Percentiles rank a stretch among this genome's conserved stretches.
phyloP scores from a whole-genome alignment of 768 basidiomycete species.

The Clitopilus hobsonii region DNA sequence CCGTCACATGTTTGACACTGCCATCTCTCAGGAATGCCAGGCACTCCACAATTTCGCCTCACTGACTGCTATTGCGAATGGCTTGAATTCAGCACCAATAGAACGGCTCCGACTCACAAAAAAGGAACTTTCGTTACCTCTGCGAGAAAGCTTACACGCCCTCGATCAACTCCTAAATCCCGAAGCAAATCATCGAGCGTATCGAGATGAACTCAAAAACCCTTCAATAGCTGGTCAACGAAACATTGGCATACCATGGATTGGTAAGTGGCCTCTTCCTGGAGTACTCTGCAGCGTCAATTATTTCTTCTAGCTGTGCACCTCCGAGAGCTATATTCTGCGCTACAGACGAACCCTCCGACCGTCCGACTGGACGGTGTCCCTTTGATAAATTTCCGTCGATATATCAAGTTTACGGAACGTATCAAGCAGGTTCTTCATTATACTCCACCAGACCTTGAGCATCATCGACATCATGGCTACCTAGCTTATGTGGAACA shows the following conservation, averaged over 20 bases:
- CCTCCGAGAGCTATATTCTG: conserved; percentile 27
- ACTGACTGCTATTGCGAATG: conserved; percentile 35
- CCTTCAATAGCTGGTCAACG: conserved; percentile 14
- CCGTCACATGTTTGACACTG: no score
- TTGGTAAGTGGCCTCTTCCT: conserved; percentile 22
- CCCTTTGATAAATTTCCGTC: conserved; percentile 37
- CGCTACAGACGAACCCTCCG: conserved; percentile 25
- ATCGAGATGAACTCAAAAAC: conserved; percentile 28
- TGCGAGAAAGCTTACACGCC: conserved; percentile 24
- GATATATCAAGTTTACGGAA: conserved; percentile 32
- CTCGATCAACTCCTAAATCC: conserved; percentile 30
- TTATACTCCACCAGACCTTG: conserved; percentile 28
- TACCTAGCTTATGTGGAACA: conserved; percentile 37
- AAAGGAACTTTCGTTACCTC: conserved; percentile 20
- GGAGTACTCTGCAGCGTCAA: not conserved
- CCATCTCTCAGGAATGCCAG: conserved; percentile 33
- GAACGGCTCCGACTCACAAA: conserved; percentile 30
- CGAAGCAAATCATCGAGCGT: conserved; percentile 28
- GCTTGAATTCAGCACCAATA: conserved; percentile 34
- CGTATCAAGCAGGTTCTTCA: conserved; percentile 27
- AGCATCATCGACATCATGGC: conserved; percentile 23
- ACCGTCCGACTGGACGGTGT: conserved; percentile 24
- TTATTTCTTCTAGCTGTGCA: conserved; percentile 27
- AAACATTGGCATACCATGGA: conserved; percentile 34
- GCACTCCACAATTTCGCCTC: conserved; percentile 40